Evolutionary conservation across 1,139 yeast genomes (phyloP).

Genomic region (Blastobotrys proliferans): DNA sequence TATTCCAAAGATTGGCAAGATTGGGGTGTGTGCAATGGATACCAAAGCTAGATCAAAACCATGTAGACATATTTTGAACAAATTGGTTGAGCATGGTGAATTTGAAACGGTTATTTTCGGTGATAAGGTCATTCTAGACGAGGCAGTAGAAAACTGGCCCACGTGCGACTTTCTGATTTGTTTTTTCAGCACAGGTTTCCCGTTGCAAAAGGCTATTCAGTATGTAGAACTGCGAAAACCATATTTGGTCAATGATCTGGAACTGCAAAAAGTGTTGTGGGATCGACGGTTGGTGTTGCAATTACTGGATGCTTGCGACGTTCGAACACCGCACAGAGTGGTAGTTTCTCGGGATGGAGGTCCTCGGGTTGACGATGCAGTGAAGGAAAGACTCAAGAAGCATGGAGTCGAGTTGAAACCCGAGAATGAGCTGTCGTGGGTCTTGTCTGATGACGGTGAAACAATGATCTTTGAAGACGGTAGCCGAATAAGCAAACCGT

Average conservation of each 20-base stretch:
- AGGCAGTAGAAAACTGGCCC: constrained; percentile 93
- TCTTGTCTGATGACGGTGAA: constrained; percentile 68
- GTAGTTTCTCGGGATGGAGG: constrained; percentile 97
- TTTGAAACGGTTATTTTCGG: constrained; percentile 97
- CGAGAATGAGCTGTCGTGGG: constrained; percentile 68
- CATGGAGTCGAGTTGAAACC: constrained; percentile 53
- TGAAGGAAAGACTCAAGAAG: constrained; percentile 49
- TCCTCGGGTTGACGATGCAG: constrained; percentile 71
- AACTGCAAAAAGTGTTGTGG: constrained; percentile 92
- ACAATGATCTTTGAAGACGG: constrained; percentile 73
- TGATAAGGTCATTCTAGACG: constrained; percentile 94
- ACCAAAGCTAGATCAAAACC: constrained; percentile 95
- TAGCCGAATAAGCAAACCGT: constrained; percentile 71
- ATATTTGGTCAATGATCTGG: constrained; percentile 79
- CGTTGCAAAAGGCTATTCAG: constrained; percentile 88
- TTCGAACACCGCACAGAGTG: constrained; percentile 82
- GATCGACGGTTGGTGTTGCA: constrained; percentile 86
- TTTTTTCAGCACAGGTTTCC: constrained; percentile 94
- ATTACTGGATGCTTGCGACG: constrained; percentile 75
- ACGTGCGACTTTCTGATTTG: constrained; percentile 93
- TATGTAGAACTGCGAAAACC: constrained; percentile 91
- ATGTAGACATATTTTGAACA: constrained; percentile 81
- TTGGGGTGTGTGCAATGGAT: constrained; percentile 99
- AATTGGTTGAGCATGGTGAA: constrained; percentile 88
- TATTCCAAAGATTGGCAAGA: constrained; percentile 77